A percentile compares a stretch with the other conserved stretches of the same genome.
phyloP scores from a whole-genome alignment of 352 stramenopile species.

The Lagenidium sp. region DNA sequence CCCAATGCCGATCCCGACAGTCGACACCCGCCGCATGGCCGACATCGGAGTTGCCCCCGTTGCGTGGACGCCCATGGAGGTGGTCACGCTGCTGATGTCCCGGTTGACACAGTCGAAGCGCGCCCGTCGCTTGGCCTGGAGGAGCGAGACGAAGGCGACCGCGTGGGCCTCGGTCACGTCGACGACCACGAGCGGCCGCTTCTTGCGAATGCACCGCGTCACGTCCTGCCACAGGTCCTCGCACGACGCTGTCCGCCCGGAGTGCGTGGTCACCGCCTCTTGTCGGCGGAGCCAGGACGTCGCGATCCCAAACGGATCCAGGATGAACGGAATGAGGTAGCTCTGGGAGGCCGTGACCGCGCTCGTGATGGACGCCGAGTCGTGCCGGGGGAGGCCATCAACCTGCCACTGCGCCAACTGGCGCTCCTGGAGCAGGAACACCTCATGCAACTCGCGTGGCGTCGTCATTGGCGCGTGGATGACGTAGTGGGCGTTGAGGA shows the following conservation, averaged over 20 bases:
- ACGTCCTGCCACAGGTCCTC: slow-evolving; percentile 32
- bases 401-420: slow-evolving; percentile 33
- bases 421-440: slow-evolving; percentile 26
- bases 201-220: slow-evolving; percentile 21
- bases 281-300: slow-evolving; percentile 40
- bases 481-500: slow-evolving; percentile 19
- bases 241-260: slow-evolving; percentile 4
- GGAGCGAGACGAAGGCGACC: slow-evolving; percentile 20
- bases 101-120: slow-evolving; percentile 40
- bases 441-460: slow-evolving; percentile 4
- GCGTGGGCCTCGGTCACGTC: slow-evolving; percentile 24
- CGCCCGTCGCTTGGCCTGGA: slow-evolving; percentile 33
- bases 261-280: slow-evolving; percentile 11
- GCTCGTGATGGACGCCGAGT: slow-evolving; percentile 32
- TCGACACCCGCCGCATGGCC: slow-evolving; percentile 5
- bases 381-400: slow-evolving; percentile 23
- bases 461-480: slow-evolving; percentile 21
- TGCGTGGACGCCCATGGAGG: background rate
- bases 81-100: slow-evolving; percentile 20
- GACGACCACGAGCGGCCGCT: slow-evolving; percentile 29
- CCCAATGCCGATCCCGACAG: slow-evolving; percentile 4
- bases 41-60: background rate
- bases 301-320: slow-evolving; percentile 52
- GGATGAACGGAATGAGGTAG: slow-evolving; percentile 38
- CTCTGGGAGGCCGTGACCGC: slow-evolving; percentile 24